Percentiles rank a stretch among this genome's conserved stretches.
phyloP scores from a whole-genome alignment of 345 rosid species.

The Moricandia arvensis region DNA sequence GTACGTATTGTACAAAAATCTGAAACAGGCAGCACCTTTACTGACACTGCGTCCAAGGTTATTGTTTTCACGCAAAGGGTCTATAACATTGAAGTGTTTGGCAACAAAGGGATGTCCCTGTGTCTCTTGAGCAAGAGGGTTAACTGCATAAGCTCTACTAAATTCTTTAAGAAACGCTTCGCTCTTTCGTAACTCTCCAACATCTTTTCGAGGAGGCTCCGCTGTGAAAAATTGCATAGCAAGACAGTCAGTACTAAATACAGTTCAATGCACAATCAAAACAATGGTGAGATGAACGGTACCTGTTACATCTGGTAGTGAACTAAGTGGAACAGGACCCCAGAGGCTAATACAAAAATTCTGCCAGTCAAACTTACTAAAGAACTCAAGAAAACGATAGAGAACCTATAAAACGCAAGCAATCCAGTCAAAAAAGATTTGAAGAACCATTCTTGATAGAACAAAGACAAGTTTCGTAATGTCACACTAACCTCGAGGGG shows the following conservation, averaged over 20 bases:
- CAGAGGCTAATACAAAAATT: slow-evolving; percentile 93
- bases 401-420: slow-evolving; percentile 62
- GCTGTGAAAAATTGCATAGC: slow-evolving; percentile 49
- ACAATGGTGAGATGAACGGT: too few relatives aligned
- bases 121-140: slow-evolving; percentile 61
- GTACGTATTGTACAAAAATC: neutral
- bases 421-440: slow-evolving; percentile 28
- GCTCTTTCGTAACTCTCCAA: slow-evolving; percentile 60
- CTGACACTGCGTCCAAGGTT: slow-evolving; percentile 99
- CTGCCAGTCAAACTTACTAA: slow-evolving; percentile 99
- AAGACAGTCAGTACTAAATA: slow-evolving; percentile 24
- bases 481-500: slow-evolving; percentile 80
- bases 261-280: slow-evolving; percentile 1
- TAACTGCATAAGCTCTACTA: slow-evolving; percentile 71
- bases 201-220: slow-evolving; percentile 84
- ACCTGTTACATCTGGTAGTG: slow-evolving; percentile 88
- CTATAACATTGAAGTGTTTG: slow-evolving; percentile 95
- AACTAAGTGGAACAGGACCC: slow-evolving; percentile 90
- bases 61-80: slow-evolving; percentile 95
- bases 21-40: slow-evolving; percentile 60
- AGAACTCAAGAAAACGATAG: slow-evolving; percentile 95
- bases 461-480: slow-evolving; percentile 8
- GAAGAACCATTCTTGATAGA: slow-evolving; percentile 10
- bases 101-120: slow-evolving; percentile 78
- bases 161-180: slow-evolving; percentile 76